Evolutionary conservation across 257 asterid species (phyloP).

Genomic region (Gentiana macrophylla): DNA sequence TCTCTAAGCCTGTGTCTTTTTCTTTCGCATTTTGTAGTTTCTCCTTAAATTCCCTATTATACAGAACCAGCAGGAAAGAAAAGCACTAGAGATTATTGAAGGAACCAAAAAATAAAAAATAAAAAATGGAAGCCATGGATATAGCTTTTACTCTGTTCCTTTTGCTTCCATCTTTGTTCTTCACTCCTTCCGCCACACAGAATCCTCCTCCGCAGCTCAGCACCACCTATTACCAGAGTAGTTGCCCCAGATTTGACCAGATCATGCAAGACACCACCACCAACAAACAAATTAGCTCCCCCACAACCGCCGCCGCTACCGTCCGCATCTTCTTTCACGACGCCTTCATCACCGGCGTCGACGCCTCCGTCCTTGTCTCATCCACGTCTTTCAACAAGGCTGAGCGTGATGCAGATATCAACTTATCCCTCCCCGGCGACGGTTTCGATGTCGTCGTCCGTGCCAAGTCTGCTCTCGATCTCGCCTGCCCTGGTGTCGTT

Average conservation of each 20-base stretch:
- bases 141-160: slow-evolving; percentile 20
- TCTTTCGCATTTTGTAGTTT: no score
- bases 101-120: no score
- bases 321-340: slow-evolving; percentile 97
- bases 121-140: background rate
- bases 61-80: no score
- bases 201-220: slow-evolving; percentile 18
- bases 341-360: slow-evolving; percentile 79
- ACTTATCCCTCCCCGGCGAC: slow-evolving; percentile 93
- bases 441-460: slow-evolving; percentile 85
- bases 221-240: slow-evolving; percentile 34
- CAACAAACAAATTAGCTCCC: slow-evolving; percentile 79
- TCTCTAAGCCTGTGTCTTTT: no score
- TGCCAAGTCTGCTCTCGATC: slow-evolving; percentile 83
- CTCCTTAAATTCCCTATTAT: no score
- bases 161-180: background rate
- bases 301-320: slow-evolving; percentile 92
- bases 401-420: slow-evolving; percentile 89
- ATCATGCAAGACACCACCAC: slow-evolving; percentile 67
- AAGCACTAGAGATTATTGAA: no score
- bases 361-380: slow-evolving; percentile 76
- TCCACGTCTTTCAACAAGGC: slow-evolving; percentile 64
- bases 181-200: slow-evolving; percentile 17
- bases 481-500: slow-evolving; percentile 78
- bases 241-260: slow-evolving; percentile 63